Conservation (phyloP, 2,329 filamentous ascomycete genomes). For the Macrophomina pseudophaseolina region DNA sequence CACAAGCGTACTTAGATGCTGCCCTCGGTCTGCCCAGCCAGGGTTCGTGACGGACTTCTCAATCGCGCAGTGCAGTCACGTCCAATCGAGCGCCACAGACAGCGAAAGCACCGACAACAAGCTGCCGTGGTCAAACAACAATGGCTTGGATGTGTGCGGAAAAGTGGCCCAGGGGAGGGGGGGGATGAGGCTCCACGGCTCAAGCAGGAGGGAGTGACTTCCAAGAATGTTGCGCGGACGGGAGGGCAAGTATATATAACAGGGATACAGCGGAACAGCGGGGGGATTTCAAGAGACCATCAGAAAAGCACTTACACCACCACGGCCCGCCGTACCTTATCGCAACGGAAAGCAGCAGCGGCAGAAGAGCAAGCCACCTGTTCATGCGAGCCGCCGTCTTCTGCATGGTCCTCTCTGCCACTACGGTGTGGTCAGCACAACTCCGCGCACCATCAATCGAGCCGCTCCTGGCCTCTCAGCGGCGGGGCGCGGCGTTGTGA, state of each 20-base stretch:
- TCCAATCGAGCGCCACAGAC: background rate
- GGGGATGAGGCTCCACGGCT: background rate
- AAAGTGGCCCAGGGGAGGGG: background rate
- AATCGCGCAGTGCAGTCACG: background rate
- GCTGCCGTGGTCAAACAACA: background rate
- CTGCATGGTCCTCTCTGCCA: background rate
- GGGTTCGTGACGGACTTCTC: background rate
- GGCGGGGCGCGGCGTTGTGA: background rate
- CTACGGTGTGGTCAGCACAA: background rate
- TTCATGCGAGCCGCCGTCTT: background rate
- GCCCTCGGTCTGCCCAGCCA: background rate
- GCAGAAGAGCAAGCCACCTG: conserved; percentile 3
- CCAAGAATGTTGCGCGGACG: background rate
- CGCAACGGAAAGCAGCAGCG: conserved; percentile 1
- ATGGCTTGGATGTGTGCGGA: background rate
- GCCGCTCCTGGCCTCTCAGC: background rate
- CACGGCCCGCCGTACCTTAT: background rate
- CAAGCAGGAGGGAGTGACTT: background rate
- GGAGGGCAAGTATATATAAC: background rate
- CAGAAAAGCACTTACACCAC: conserved; percentile 11
- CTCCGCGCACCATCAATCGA: background rate
- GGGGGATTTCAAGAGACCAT: background rate
- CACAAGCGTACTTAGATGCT: background rate
- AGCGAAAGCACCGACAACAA: background rate
- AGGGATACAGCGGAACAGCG: background rate